Evolutionary conservation across 805 yeast genomes (phyloP), one percentile per base, ranked within the genome.

Genomic region (Kodamaea kaohsiungensis): DNA sequence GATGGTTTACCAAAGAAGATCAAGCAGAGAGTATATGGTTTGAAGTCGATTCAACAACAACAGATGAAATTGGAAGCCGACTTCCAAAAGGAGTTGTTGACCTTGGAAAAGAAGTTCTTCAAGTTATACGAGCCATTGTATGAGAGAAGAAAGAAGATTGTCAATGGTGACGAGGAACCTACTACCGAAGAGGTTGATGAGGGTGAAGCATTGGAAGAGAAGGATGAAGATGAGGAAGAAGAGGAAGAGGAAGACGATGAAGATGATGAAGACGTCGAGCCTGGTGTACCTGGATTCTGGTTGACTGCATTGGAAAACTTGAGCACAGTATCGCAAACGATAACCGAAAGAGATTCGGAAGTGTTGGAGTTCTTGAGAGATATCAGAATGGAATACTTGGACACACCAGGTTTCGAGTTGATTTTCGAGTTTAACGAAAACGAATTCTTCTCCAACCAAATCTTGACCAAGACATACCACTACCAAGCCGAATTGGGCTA

Each of bases 241-340:
- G 71, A 65, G 7, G 61, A 60, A 43, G 65, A 60, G 30, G 79
- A 72, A 2, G 74, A 70, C 16, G 76, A 68, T 22, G 80, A 72
- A 16, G 77, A 70, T 3, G 79, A 70, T 1, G 81, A 73, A 15
- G 81, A 72, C 33, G 67, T 60, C 17, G 72, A 77, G 49, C 78
- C 78, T 57, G 99, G 99, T 59, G 83, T 95, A 61, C 98, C 99
- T 54, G 85, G 88, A 48, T 95, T 95, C 79, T 95, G 99, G 99
- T 80, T 93, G 64, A 95, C 98, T 16, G 96, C 98, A 5, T 77
- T 95, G 72, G 93, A 88, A 70, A 95, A 92, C 74, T 78, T 95
- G 62, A 83, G 85, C 27, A 85, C 89, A 27, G 84, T 92, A 48
- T 82, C 91, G 35, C 96, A 91, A 58, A 85, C 90, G 59, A 89